phyloP scores from a whole-genome alignment of 495 filamentous ascomycete species.

The Aspergillus cristatus region DNA sequence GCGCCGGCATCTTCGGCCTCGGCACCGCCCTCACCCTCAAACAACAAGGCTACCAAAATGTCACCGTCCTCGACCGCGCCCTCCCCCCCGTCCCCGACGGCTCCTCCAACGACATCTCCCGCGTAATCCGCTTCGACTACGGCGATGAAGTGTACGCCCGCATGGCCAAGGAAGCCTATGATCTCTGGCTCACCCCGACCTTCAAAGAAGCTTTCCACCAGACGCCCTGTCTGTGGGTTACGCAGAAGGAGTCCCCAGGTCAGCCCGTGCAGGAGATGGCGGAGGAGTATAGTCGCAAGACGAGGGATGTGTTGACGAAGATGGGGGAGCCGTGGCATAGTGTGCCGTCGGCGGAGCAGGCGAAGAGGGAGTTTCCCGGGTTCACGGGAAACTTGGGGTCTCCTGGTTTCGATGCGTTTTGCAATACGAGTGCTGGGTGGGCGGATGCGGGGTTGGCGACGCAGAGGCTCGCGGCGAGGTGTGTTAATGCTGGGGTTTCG shows the following conservation, averaged over 20 bases:
- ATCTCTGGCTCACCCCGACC: slow-evolving; percentile 49
- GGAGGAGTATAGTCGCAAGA: slow-evolving; percentile 26
- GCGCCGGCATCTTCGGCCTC: slow-evolving; percentile 62
- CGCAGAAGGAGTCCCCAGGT: slow-evolving; percentile 14
- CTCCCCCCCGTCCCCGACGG: slow-evolving; percentile 50
- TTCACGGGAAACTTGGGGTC: slow-evolving; percentile 24
- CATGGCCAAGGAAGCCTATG: slow-evolving; percentile 55
- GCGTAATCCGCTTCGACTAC: slow-evolving; percentile 68
- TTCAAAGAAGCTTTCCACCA: slow-evolving; percentile 26
- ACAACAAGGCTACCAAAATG: slow-evolving; percentile 38
- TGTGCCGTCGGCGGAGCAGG: slow-evolving; percentile 28
- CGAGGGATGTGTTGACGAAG: slow-evolving; percentile 28
- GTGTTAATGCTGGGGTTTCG: slow-evolving; percentile 20
- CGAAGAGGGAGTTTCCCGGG: slow-evolving; percentile 36
- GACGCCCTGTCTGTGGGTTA: slow-evolving; percentile 19
- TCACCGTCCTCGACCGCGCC: slow-evolving; percentile 57
- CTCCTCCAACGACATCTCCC: slow-evolving; percentile 57
- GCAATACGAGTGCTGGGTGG: slow-evolving; percentile 65
- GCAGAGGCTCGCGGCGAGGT: slow-evolving; percentile 38
- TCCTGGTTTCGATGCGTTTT: slow-evolving; percentile 57
- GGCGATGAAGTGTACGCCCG: slow-evolving; percentile 53
- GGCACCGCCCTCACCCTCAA: slow-evolving; percentile 52
- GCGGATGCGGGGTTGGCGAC: slow-evolving; percentile 63
- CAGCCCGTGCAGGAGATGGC: slow-evolving; percentile 36
- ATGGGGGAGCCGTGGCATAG: slow-evolving; percentile 26